Conservation (phyloP, 2,329 filamentous ascomycete genomes). For the Diaporthe australafricana region DNA sequence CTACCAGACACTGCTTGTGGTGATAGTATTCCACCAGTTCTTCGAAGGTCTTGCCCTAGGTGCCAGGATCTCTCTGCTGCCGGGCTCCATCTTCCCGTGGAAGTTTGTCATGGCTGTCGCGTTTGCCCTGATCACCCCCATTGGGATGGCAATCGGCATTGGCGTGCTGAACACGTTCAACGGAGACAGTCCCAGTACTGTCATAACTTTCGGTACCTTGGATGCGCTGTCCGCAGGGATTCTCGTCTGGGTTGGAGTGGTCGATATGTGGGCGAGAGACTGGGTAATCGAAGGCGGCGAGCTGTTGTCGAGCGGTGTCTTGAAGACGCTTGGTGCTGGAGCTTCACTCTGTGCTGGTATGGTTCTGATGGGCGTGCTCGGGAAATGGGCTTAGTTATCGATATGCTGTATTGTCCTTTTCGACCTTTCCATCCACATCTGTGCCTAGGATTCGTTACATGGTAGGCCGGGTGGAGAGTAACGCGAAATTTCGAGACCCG, state of each 20-base stretch:
- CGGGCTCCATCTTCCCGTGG: constrained; percentile 36
- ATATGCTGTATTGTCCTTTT: neutral
- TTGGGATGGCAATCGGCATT: constrained; percentile 85
- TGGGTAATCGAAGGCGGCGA: constrained; percentile 72
- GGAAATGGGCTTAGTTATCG: constrained; percentile 72
- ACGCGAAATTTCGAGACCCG: neutral
- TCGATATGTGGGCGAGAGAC: constrained; percentile 83
- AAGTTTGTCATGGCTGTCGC: constrained; percentile 72
- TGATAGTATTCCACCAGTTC: constrained; percentile 83
- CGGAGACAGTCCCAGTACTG: constrained; percentile 75
- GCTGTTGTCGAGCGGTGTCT: constrained; percentile 61
- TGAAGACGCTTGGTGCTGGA: constrained; percentile 62
- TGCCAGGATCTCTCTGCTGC: constrained; percentile 74
- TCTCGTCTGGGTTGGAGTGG: constrained; percentile 81
- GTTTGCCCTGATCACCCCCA: constrained; percentile 79
- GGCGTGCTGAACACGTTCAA: constrained; percentile 79
- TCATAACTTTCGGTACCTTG: constrained; percentile 78
- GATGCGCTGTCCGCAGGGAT: constrained; percentile 82
- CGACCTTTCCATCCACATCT: neutral
- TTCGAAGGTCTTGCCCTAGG: constrained; percentile 83
- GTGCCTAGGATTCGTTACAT: neutral
- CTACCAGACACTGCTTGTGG: constrained; percentile 67
- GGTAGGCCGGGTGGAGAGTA: neutral
- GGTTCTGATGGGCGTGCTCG: constrained; percentile 77
- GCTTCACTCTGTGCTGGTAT: constrained; percentile 70